phyloP scores from a whole-genome alignment of 768 basidiomycete species.

The button mushroom (Agaricus bisporus) region DNA sequence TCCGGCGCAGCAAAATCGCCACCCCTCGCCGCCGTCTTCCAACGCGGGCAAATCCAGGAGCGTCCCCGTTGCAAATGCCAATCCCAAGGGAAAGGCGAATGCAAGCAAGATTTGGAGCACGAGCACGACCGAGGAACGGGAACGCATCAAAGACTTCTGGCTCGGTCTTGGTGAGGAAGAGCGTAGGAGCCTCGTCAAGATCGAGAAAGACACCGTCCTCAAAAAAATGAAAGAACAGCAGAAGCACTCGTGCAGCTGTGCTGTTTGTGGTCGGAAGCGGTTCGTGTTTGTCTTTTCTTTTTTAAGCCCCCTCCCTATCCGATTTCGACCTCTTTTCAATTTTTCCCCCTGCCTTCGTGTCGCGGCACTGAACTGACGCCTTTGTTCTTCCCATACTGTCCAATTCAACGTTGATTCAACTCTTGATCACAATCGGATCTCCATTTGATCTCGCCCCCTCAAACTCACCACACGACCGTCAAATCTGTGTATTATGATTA shows the following conservation, averaged over 20 bases:
- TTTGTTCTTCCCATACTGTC: slow-evolving; percentile 14
- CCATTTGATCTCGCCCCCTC: slow-evolving; percentile 15
- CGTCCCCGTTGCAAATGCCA: slow-evolving; percentile 21
- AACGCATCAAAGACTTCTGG: slow-evolving; percentile 99
- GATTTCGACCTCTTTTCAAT: slow-evolving; percentile 16
- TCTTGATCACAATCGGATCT: slow-evolving; percentile 25
- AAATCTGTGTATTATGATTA: neutral
- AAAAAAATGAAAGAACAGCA: slow-evolving; percentile 99
- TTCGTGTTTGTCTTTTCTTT: slow-evolving; percentile 37
- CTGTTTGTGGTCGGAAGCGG: slow-evolving; percentile 97
- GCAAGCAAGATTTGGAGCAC: slow-evolving; percentile 93
- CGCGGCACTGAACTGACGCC: slow-evolving; percentile 13
- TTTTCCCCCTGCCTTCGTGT: slow-evolving; percentile 14
- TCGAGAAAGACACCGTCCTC: slow-evolving; percentile 97
- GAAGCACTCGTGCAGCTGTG: slow-evolving; percentile 92
- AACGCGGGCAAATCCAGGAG: slow-evolving; percentile 32
- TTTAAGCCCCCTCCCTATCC: slow-evolving; percentile 17
- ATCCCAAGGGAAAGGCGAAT: slow-evolving; percentile 33
- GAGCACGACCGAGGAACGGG: slow-evolving; percentile 86
- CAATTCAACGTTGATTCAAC: slow-evolving; percentile 15
- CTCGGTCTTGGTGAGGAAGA: slow-evolving; percentile 88
- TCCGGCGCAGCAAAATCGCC: slow-evolving; percentile 34
- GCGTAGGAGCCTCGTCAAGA: slow-evolving; percentile 85
- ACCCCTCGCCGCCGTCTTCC: slow-evolving; percentile 43
- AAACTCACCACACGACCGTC: neutral